Evolutionary conservation across 2,329 filamentous ascomycete genomes (phyloP).

Genomic region (Aspergillus spinulosporus): DNA sequence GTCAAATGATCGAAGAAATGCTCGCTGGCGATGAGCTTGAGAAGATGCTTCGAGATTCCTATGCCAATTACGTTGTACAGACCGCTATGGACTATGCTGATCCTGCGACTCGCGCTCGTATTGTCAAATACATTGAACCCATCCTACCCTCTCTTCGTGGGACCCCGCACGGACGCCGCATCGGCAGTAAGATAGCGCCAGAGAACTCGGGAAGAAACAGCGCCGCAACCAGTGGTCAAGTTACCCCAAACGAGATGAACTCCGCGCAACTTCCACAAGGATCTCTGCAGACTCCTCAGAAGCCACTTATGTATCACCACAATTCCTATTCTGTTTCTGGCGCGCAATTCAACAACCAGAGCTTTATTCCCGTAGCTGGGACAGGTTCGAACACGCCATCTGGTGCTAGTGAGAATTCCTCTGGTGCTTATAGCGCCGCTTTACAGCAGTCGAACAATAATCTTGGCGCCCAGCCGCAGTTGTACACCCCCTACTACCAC

Average conservation of each 20-base stretch:
- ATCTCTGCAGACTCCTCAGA: conserved; percentile 30
- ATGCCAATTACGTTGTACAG: conserved; percentile 97
- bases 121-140: conserved; percentile 83
- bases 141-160: conserved; percentile 81
- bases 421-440: conserved; percentile 33
- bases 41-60: conserved; percentile 84
- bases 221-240: conserved; percentile 40
- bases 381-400: conserved; percentile 30
- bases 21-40: conserved; percentile 74
- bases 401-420: conserved; percentile 30
- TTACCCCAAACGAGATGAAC: conserved; percentile 42
- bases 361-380: conserved; percentile 25
- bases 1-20: conserved; percentile 83
- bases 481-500: conserved; percentile 35
- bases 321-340: conserved; percentile 26
- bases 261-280: conserved; percentile 36
- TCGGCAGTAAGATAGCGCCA: conserved; percentile 79
- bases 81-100: conserved; percentile 88
- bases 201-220: conserved; percentile 47
- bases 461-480: conserved; percentile 30
- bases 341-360: conserved; percentile 30
- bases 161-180: conserved; percentile 91
- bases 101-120: conserved; percentile 66
- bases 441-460: conserved; percentile 31
- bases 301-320: conserved; percentile 34